A percentile compares a stretch with the other conserved stretches of the same genome.
These are phyloP conservation scores for Andalucia godoyi DNA, from an alignment of 78 protist species.

Conservation along the genomic window DNA sequence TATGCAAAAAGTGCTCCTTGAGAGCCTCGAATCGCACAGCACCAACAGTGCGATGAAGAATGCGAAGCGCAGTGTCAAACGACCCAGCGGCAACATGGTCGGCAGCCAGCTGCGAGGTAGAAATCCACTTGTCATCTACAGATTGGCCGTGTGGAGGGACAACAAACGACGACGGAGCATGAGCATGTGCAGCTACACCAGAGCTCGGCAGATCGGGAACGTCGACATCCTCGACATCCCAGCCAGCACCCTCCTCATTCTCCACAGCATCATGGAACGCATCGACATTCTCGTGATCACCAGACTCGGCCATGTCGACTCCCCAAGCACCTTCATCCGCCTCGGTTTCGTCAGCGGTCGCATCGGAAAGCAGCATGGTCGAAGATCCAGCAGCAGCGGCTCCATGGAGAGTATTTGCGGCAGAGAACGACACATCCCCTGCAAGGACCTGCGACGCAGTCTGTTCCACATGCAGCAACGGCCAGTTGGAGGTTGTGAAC, in stretches of 20 bases:
- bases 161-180: slow-evolving; percentile 1
- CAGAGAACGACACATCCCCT: neutral
- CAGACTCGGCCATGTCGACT: slow-evolving; percentile 1
- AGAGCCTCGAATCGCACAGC: slow-evolving; percentile 74
- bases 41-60: slow-evolving; percentile 69
- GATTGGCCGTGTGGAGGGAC: slow-evolving; percentile 27
- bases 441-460: neutral
- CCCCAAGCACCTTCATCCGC: slow-evolving; percentile 39
- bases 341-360: slow-evolving; percentile 8
- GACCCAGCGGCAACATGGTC: slow-evolving; percentile 87
- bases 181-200: neutral
- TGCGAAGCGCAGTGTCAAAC: slow-evolving; percentile 69
- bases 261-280: neutral
- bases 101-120: slow-evolving; percentile 43
- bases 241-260: neutral
- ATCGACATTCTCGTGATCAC: slow-evolving; percentile 6
- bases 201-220: neutral
- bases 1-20: slow-evolving; percentile 32
- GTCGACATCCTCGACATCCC: neutral
- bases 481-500: slow-evolving; percentile 88
- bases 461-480: slow-evolving; percentile 38
- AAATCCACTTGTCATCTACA: slow-evolving; percentile 39
- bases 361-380: neutral
- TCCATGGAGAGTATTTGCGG: neutral
- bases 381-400: neutral